A percentile compares a stretch with the other conserved stretches of the same genome.
Evolutionary conservation across 2,329 filamentous ascomycete genomes (phyloP).

Genomic region (Arthroderma sp.): DNA sequence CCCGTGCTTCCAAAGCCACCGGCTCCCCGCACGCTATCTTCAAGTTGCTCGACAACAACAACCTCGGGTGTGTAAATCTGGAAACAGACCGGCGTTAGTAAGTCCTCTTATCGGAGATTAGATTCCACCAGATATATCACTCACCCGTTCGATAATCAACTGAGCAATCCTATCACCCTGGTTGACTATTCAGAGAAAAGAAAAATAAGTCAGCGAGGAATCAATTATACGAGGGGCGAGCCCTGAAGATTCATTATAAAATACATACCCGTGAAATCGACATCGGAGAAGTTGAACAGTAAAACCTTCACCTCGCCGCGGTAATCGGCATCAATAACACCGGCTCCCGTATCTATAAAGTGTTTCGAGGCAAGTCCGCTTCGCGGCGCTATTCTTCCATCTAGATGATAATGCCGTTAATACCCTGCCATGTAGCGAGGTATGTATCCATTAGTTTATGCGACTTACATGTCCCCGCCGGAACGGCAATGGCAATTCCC

Average conservation of each 20-base stretch:
- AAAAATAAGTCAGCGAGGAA: not conserved
- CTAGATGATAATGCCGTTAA: constrained; percentile 31
- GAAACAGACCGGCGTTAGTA: not conserved
- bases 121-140: constrained; percentile 10
- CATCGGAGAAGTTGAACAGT: constrained; percentile 80
- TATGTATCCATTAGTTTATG: constrained; percentile 1
- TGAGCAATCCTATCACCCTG: constrained; percentile 87
- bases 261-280: constrained; percentile 49
- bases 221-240: not conserved
- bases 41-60: constrained; percentile 73
- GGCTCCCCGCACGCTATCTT: constrained; percentile 78
- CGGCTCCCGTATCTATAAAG: constrained; percentile 90
- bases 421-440: constrained; percentile 6
- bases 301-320: constrained; percentile 86
- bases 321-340: constrained; percentile 97
- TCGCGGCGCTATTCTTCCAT: constrained; percentile 79
- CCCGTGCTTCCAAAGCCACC: constrained; percentile 90
- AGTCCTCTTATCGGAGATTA: too few relatives aligned
- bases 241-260: not conserved
- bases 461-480: constrained; percentile 69
- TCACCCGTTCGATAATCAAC: constrained; percentile 71
- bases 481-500: constrained; percentile 81
- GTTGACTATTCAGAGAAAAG: constrained; percentile 39
- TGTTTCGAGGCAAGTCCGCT: constrained; percentile 88
- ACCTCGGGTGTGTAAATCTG: constrained; percentile 85